phyloP scores from a whole-genome alignment of 2,329 filamentous ascomycete genomes.

The Arthroderma sp. region DNA sequence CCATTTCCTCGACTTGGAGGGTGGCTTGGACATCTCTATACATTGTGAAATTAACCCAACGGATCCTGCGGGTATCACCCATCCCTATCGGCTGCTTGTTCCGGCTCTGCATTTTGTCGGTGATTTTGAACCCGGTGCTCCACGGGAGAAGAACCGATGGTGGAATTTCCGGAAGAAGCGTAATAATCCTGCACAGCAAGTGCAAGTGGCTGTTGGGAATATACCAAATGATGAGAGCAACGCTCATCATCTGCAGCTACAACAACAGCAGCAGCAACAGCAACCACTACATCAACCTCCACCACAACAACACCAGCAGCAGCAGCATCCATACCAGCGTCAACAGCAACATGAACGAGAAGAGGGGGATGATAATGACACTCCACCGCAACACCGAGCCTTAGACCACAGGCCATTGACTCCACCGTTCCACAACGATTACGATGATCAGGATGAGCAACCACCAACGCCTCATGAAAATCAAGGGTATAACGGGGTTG shows the following conservation, averaged over 20 bases:
- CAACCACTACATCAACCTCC: no score
- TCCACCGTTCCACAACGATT: no score
- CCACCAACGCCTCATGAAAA: not conserved
- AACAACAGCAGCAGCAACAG: not conserved
- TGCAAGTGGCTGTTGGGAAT: conserved; percentile 8
- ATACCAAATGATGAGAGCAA: no score
- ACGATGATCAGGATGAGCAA: not conserved
- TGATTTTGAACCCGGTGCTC: conserved; percentile 23
- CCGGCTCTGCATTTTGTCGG: conserved; percentile 54
- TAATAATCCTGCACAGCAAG: not conserved
- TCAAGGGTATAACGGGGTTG: conserved; percentile 18
- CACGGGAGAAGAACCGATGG: conserved; percentile 26
- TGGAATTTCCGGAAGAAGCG: conserved; percentile 19
- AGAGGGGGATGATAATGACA: no score
- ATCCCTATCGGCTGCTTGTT: conserved; percentile 74
- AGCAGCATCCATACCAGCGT: not conserved
- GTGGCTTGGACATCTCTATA: conserved; percentile 71
- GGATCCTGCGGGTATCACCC: conserved; percentile 78
- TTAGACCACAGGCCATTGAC: no score
- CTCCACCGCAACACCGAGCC: no score
- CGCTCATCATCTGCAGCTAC: no score
- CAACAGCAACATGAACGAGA: no score
- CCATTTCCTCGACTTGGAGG: conserved; percentile 58
- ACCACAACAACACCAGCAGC: not conserved
- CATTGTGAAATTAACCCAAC: conserved; percentile 79